Base-by-base conservation (phyloP, 257 asterid species). In the Plantago major region DNA sequence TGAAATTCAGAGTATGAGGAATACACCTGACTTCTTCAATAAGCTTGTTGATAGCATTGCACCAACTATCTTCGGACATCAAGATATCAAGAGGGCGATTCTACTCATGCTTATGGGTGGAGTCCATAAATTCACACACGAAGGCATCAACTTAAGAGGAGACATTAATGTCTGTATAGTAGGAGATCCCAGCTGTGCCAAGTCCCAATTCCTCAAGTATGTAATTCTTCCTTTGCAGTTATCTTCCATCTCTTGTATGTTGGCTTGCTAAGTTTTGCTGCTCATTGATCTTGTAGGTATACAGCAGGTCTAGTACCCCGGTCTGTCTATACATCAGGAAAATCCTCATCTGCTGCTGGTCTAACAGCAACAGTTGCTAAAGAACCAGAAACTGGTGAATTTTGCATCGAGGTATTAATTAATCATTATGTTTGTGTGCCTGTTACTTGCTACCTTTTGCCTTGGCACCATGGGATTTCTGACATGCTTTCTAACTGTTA, bases 321-420 rank as follows among this genome's bases (percentile, higher is more conserved):
- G 72, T 93, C 97, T 65, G 97, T 93, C 72, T 93, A 93, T 65
- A 93, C 99, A 63, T 93, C 99, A 54, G 99, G 99, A 42, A 93
- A 93, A 67, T 93, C 96, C 55, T 93, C 99, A 57, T 93, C 99
- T 37, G 99, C 99, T 60, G 99, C 99, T 55, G 97, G 97, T 63
- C 83, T 93, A 70, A 93, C 99, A 22, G 99, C 97, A 70, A 87
- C 99, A 44, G 99, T 93, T 56, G 99, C 97, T 72, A 93, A 93
- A 84, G 99, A 93, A 72, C 97, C 99, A 46, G 99, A 93, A 76
- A 93, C 97, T 52, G 97, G 99, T 72, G 99, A 93, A 79, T 93
- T 93, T 76, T 93, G 99, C 79, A 93, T 93, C 42, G 99, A 93
- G 99, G 99, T 89, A 60, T 6, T 18, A 9, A 2, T 8, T 51